Base-by-base conservation (phyloP, 1,284 basidiomycete genomes). In the Pseudozyma tsukubaensis region DNA sequence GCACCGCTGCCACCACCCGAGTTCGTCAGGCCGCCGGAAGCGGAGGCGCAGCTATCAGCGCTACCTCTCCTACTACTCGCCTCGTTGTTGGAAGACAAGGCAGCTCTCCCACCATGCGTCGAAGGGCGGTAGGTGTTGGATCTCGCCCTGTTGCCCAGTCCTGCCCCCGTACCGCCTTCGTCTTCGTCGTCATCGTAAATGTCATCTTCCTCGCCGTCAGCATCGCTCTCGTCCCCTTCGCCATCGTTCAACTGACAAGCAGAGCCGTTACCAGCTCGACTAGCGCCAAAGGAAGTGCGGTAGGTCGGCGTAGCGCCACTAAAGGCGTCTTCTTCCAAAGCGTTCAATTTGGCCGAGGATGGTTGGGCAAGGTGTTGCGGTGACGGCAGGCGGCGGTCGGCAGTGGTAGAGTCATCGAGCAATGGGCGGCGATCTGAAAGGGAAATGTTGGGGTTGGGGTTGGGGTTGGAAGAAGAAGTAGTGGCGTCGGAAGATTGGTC, bases 311-410 rank as follows among this genome's bases (percentile, higher is more conserved):
- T 73, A n/a, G 58, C 50, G 13, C 54, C 60, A 36, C 40, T 54
- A 29, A 64, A 73, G 0, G 53, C 52, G 37, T 73, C 71, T 43
- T 73, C 71, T 4, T 73, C 71, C n/a, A 73, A 50, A 24, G 53
- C 24, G 16, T 52, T 18, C 40, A 66, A 12, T 9, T 53, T 7
- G 2, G 49, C 36, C 34, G 47, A 16, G 8, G 51, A 19, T 7
- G 53, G 12, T 6, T 49, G 24, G 19, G 45, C 58, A 8, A 50
- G 24, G 7, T 57, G 51, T 1, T n/a, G 13, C 0, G 36, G 37
- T 3, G 44, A 53, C 0, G 45, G 9, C 3, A n/a, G 50, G 12
- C 43, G n/a, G 24, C 39, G 21, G 14, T 57, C 59, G 14, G 19
- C n/a, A 4, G 24, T 3, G 24, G 24, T 29, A 29, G 24, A 29